Evolutionary conservation across 108 stramenopile genomes (phyloP), one percentile per base, ranked within the genome.

Genomic region (Aurantiochytrium sp.): DNA sequence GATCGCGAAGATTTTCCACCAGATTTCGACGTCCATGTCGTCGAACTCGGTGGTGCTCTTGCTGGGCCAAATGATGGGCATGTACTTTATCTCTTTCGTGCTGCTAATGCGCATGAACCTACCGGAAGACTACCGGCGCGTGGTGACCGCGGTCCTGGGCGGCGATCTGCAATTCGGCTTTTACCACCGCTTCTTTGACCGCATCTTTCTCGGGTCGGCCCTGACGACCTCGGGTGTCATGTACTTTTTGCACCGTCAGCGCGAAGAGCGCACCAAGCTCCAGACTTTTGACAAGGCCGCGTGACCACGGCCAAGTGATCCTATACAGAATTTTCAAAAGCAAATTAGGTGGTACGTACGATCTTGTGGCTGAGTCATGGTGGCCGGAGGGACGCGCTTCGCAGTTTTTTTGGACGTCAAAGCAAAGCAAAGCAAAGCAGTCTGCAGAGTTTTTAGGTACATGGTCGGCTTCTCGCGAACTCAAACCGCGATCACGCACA

Each of bases 171-270:
- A 87, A 0, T 87, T 68, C 1, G 4, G 6, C 1, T 87, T 87
- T 4, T 87, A 86, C 52, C 68, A 87, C 42, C 87, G 87, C 22
- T 87, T 86, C 34, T 87, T 87, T 54, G 87, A 87, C 68, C 30
- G 30, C 32, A 86, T 69, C 6, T 87, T 86, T 39, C 86, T 87
- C 34, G 65, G 27, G 12, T 31, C 68, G 42, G 69, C 87, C 6
- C 21, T 73, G 19, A 73, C 32, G n/a, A 87, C 87, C 15, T 22
- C 42, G 12, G 42, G 39, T 12, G 73, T 48, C 42, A 41, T 81
- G 73, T 81, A 81, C 45, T 81, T 81, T 81, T 48, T 81, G 27
- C 73, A 81, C 54, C 86, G 86, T 24, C 86, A 55, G 54, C 52
- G 36, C 27, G 86, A 54, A 24, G 32, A 55, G 54, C 86, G 86